These are phyloP conservation scores for Benincasa hispida DNA, from an alignment of 306 rosid species.

Conservation along the genomic window DNA sequence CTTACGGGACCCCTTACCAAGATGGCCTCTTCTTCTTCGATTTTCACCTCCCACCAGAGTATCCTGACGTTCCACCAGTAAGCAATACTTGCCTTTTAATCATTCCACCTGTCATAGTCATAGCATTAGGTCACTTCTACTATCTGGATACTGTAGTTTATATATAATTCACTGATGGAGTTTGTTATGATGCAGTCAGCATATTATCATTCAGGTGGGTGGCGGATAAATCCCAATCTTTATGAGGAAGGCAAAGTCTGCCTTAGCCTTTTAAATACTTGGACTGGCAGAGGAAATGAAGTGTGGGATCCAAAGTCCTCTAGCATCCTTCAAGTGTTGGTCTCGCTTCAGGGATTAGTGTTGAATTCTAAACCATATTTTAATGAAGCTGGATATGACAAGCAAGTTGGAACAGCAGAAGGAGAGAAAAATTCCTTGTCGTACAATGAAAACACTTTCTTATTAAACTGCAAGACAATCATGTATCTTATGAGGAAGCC, in stretches of 20 bases:
- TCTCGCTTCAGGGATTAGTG: conserved; percentile 94
- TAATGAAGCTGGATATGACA: conserved; percentile 98
- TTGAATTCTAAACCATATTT: conserved; percentile 93
- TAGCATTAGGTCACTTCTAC: neutral
- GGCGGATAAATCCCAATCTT: conserved; percentile 95
- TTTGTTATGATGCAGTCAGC: conserved; percentile 66
- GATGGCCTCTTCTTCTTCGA: conserved; percentile 98
- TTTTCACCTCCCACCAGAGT: conserved; percentile 94
- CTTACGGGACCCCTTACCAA: conserved; percentile 98
- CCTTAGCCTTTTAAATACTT: conserved; percentile 95
- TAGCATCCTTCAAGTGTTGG: conserved; percentile 95
- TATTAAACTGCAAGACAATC: conserved; percentile 87
- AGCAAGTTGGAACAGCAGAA: conserved; percentile 94
- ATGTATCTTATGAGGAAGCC: conserved; percentile 86
- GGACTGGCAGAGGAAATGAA: conserved; percentile 99
- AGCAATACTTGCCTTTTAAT: conserved; percentile 20
- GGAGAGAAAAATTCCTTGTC: conserved; percentile 96
- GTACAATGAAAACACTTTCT: conserved; percentile 88
- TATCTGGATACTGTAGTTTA: neutral
- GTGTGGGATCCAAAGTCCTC: conserved; percentile 98
- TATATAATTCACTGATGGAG: neutral
- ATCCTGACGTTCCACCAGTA: conserved; percentile 97
- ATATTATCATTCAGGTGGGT: conserved; percentile 97
- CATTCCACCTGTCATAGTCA: neutral
- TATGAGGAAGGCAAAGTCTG: conserved; percentile 99